phyloP scores from a whole-genome alignment of 129 eudicot species.

The Flaveria trinervia region DNA sequence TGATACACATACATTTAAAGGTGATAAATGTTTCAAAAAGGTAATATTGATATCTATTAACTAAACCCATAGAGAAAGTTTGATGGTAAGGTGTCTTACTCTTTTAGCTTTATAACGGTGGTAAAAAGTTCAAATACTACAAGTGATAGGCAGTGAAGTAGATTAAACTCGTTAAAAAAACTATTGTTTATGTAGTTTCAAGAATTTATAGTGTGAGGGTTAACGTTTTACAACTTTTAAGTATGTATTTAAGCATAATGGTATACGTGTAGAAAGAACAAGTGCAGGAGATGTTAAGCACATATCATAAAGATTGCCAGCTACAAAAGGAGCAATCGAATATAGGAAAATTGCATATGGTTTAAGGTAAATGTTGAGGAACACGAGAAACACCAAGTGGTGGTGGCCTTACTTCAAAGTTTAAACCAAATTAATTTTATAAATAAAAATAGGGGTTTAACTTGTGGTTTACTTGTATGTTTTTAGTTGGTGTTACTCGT shows the following conservation, averaged over 20 bases:
- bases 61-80: too few species aligned
- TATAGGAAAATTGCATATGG: background rate
- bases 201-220: background rate
- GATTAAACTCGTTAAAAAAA: too few species aligned
- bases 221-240: background rate
- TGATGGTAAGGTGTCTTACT: too few species aligned
- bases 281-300: background rate
- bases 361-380: conserved; percentile 38
- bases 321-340: conserved; percentile 18
- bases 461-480: conserved; percentile 3
- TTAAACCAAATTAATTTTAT: background rate
- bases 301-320: conserved; percentile 33
- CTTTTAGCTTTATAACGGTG: too few species aligned
- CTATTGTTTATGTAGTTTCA: background rate
- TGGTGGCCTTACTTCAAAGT: conserved; percentile 15
- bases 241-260: background rate
- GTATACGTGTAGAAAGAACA: conserved; percentile 21
- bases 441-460: background rate
- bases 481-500: background rate
- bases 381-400: conserved; percentile 52
- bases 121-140: too few species aligned
- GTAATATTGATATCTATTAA: too few species aligned
- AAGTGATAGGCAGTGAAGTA: too few species aligned
- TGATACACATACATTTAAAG: too few species aligned
- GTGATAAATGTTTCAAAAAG: too few species aligned